Evolutionary conservation across 768 basidiomycete genomes (phyloP), one percentile per base, ranked within the genome.

Genomic region (Suillus tomentosus): DNA sequence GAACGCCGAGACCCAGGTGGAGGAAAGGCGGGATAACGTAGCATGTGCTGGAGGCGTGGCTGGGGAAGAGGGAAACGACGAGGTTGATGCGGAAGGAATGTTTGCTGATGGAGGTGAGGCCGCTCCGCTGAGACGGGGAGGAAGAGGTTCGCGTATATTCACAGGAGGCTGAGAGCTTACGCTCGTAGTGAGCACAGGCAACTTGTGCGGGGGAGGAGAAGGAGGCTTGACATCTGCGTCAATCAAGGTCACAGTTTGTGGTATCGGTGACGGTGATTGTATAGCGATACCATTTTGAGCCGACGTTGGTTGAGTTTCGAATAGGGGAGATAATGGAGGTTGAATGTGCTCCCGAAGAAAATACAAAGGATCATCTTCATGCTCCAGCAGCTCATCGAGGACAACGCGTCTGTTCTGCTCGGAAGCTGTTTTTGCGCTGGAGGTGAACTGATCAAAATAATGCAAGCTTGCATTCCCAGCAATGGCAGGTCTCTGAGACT

Each of bases 281-380:
- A 67, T 70, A 17, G 63, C 67, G 51, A 62, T 65, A 2, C 60
- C 65, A 22, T 47, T 57, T 58, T 64, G 67, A 37, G 65, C 62
- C 37, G 65, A 47, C 13, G 70, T 61, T 39, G 79, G 75, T 7
- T 75, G 66, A 5, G 69, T 73, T 17, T 77, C 73, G 60, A 62
- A 78, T 67, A 36, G 77, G 64, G n/a, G 76, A 62, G 55, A 76
- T 68, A 15, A 65, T 24, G 64, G 69, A 61, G n/a, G 63, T 65
- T 59, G 48, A 53, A 48, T 50, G 39, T 66, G 64, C 66, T 65
- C n/a, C 62, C 71, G 53, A 62, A 85, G 63, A 79, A 86, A 88
- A 70, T 87, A 89, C 68, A 91, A 72, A 1, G 89, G 89, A 72
- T 92, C 89, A 59, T 90, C 87, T 73, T 91, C 84, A 64, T 89